Evolutionary conservation across 495 filamentous ascomycete species (phyloP).

Genomic region (Penicillium salamii): DNA sequence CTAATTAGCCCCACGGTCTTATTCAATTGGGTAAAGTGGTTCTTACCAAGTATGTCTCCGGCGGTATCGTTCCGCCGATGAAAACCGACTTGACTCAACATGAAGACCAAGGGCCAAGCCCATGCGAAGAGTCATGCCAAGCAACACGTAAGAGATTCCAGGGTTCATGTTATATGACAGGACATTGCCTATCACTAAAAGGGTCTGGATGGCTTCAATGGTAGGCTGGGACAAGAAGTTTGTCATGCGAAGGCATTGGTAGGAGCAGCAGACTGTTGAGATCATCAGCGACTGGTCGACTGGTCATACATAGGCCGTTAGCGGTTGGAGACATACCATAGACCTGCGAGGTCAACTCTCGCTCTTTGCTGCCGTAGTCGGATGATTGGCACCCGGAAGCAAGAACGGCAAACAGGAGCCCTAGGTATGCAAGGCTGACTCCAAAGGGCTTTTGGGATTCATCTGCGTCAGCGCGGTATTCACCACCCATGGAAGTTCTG

Average conservation of each 20-base stretch:
- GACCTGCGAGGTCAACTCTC: constrained; percentile 57
- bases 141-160: constrained; percentile 57
- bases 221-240: constrained; percentile 60
- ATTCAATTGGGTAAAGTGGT: background rate
- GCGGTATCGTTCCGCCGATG: constrained; percentile 36
- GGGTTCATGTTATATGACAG: constrained; percentile 65
- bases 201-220: constrained; percentile 55
- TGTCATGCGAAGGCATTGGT: constrained; percentile 60
- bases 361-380: constrained; percentile 58
- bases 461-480: constrained; percentile 34
- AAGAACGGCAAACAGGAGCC: constrained; percentile 73
- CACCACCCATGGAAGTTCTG: constrained; percentile 49
- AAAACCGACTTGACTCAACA: constrained; percentile 48
- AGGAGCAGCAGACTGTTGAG: constrained; percentile 54
- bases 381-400: constrained; percentile 82
- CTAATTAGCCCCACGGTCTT: background rate
- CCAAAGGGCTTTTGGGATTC: constrained; percentile 49
- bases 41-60: constrained; percentile 45
- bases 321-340: constrained; percentile 47
- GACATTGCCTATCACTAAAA: constrained; percentile 58
- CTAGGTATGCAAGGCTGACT: constrained; percentile 61
- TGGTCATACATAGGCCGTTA: too few species aligned
- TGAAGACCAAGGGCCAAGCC: constrained; percentile 57
- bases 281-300: background rate
- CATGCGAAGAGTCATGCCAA: constrained; percentile 58